These are phyloP conservation scores for Closterium sp. DNA, from an alignment of 139 green algal genomes.

Conservation along the genomic window DNA sequence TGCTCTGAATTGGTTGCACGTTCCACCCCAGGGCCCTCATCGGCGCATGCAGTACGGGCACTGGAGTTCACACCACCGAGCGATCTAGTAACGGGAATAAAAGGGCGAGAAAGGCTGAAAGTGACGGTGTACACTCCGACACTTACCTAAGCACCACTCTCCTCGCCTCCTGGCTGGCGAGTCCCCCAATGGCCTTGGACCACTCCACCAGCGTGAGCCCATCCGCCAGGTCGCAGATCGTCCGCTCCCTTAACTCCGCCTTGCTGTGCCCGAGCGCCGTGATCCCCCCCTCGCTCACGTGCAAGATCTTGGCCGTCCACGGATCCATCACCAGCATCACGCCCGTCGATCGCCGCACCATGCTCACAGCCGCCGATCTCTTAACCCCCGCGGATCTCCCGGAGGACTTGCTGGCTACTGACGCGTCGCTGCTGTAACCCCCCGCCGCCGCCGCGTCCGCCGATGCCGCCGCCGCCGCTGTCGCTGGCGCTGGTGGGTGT, in stretches of 20 bases:
- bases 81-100: background rate
- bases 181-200: background rate
- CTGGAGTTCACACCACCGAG: background rate
- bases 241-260: background rate
- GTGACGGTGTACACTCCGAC: background rate
- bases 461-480: background rate
- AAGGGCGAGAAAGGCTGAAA: background rate
- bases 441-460: no score
- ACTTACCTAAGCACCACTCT: background rate
- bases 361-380: background rate
- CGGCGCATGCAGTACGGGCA: background rate
- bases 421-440: background rate
- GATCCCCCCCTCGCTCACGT: background rate
- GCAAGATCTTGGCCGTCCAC: constrained; percentile 4
- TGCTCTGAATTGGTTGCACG: no score
- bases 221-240: constrained; percentile 9
- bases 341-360: constrained; percentile 3
- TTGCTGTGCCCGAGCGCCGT: background rate
- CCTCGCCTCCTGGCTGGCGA: constrained; percentile 2
- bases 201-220: background rate
- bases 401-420: background rate
- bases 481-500: background rate
- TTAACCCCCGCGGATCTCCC: background rate
- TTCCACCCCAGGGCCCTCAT: background rate
- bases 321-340: constrained; percentile 6